Conservation (phyloP, 352 stramenopile genomes). For the Globisporangium irregulare region DNA sequence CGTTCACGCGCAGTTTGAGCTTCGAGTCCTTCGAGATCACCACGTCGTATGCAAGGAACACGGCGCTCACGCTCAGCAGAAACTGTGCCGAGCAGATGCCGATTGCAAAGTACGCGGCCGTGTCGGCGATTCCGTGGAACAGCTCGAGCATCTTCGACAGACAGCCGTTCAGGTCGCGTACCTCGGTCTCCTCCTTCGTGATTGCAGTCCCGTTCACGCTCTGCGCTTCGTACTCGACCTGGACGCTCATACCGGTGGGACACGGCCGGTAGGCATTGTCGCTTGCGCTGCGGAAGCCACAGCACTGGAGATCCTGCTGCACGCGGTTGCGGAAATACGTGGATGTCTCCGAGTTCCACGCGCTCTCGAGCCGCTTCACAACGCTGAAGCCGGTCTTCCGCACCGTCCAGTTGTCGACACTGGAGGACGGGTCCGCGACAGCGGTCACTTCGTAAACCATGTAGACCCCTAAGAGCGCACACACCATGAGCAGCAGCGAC, state of each 20-base stretch:
- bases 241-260: slow-evolving; percentile 35
- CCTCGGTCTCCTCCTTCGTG: slow-evolving; percentile 39
- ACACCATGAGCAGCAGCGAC: slow-evolving; percentile 38
- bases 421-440: slow-evolving; percentile 30
- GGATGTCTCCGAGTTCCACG: slow-evolving; percentile 41
- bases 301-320: slow-evolving; percentile 71
- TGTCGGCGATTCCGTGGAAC: slow-evolving; percentile 45
- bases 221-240: slow-evolving; percentile 57
- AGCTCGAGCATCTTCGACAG: slow-evolving; percentile 44
- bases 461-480: slow-evolving; percentile 45
- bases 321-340: slow-evolving; percentile 42
- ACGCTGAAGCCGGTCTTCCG: slow-evolving; percentile 72
- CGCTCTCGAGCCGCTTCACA: slow-evolving; percentile 35
- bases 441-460: slow-evolving; percentile 62
- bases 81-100: slow-evolving; percentile 37
- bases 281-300: slow-evolving; percentile 44
- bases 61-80: slow-evolving; percentile 29
- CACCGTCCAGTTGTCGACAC: slow-evolving; percentile 65
- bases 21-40: slow-evolving; percentile 63
- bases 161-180: slow-evolving; percentile 50
- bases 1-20: slow-evolving; percentile 55
- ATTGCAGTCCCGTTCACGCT: slow-evolving; percentile 58
- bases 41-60: slow-evolving; percentile 64
- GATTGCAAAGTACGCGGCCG: slow-evolving; percentile 36
- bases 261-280: slow-evolving; percentile 55